These are phyloP conservation scores for Sonneratia caseolaris DNA, from an alignment of 345 rosid species.

Conservation along the genomic window DNA sequence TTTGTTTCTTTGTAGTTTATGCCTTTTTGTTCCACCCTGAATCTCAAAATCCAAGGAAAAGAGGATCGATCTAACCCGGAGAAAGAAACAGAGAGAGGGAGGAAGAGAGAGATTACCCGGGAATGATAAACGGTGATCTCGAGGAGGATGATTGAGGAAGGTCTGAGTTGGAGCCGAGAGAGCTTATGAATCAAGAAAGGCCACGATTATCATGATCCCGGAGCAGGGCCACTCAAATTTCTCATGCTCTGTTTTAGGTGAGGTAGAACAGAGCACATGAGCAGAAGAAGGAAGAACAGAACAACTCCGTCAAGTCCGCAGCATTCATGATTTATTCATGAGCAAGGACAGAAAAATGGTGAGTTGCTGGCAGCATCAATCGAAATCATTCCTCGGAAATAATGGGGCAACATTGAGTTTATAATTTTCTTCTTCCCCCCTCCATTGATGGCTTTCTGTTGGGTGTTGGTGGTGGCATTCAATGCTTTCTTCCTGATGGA, in stretches of 20 bases:
- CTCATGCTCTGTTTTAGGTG: constrained; percentile 5
- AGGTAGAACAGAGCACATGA: constrained; percentile 3
- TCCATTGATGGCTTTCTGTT: constrained; percentile 8
- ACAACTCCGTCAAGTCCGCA: not conserved
- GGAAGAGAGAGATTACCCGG: not conserved
- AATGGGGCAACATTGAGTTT: not conserved
- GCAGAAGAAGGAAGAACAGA: not conserved
- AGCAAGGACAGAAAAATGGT: not conserved
- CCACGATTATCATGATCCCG: not conserved
- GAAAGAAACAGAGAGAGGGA: not conserved
- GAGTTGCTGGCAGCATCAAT: not conserved
- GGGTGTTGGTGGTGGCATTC: constrained; percentile 6
- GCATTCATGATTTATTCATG: constrained; percentile 1
- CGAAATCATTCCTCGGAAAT: not conserved
- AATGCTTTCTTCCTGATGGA: constrained; percentile 6
- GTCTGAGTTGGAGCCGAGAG: not conserved
- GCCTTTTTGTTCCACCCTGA: not conserved
- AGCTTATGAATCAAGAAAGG: not conserved
- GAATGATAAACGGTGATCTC: not conserved
- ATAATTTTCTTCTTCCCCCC: not conserved
- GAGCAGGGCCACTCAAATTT: not conserved
- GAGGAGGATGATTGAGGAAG: not conserved
- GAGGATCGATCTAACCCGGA: not conserved
- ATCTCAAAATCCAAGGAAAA: not conserved
- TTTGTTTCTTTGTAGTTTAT: not conserved